Evolutionary conservation across 2,329 filamentous ascomycete species (phyloP).

Genomic region (Colletotrichum sojae): DNA sequence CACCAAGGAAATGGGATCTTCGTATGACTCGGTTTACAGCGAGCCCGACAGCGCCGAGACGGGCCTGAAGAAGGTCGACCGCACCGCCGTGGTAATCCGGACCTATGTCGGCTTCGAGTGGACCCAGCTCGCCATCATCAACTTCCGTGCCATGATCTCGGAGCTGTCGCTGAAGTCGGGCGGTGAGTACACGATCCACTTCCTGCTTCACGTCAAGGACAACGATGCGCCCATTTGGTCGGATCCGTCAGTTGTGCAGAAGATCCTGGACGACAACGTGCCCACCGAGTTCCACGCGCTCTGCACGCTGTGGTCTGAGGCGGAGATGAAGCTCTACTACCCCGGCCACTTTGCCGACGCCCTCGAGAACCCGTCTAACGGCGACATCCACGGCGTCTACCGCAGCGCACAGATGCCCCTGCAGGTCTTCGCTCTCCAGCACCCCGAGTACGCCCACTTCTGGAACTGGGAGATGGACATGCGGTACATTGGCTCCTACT

Average conservation of each 20-base stretch:
- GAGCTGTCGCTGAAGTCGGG: conserved; percentile 84
- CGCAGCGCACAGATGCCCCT: conserved; percentile 74
- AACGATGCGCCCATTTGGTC: conserved; percentile 85
- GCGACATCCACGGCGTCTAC: conserved; percentile 78
- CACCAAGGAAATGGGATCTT: conserved; percentile 48
- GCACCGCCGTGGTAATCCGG: conserved; percentile 83
- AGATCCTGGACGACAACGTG: conserved; percentile 76
- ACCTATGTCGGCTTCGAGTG: conserved; percentile 87
- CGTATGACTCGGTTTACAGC: conserved; percentile 16
- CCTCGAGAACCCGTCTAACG: conserved; percentile 70
- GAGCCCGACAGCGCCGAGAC: conserved; percentile 36
- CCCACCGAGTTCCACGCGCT: conserved; percentile 84
- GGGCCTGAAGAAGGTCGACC: conserved; percentile 60
- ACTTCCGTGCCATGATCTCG: conserved; percentile 84
- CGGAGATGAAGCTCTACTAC: conserved; percentile 86
- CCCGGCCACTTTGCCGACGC: conserved; percentile 78
- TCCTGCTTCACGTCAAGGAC: conserved; percentile 88
- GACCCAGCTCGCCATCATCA: conserved; percentile 82
- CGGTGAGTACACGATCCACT: conserved; percentile 86
- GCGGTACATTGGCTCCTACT: conserved; percentile 75
- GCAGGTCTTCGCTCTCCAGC: conserved; percentile 74
- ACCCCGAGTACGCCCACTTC: conserved; percentile 76
- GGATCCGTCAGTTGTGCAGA: conserved; percentile 80
- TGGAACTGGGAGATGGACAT: conserved; percentile 83
- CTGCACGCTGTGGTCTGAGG: conserved; percentile 87